These are phyloP conservation scores for Calocybe cyanea DNA, from an alignment of 768 basidiomycete genomes.

Conservation along the genomic window DNA sequence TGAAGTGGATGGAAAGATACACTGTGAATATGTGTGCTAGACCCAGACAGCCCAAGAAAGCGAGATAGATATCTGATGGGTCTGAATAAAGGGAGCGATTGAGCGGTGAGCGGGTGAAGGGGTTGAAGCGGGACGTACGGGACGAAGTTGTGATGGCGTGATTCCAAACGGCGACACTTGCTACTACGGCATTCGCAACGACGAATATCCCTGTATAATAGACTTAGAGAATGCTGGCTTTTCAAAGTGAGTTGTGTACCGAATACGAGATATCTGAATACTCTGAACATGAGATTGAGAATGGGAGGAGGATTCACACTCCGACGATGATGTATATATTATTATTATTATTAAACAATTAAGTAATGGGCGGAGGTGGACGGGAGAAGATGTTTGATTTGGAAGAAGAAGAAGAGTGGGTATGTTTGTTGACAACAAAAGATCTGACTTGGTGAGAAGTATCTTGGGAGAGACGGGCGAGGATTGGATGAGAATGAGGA, in stretches of 20 bases:
- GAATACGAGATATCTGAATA: constrained; percentile 57
- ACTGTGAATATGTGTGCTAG: constrained; percentile 54
- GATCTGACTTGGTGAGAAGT: constrained; percentile 58
- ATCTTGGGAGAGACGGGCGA: constrained; percentile 49
- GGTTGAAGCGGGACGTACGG: constrained; percentile 30
- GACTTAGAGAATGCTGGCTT: too few species aligned
- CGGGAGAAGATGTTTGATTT: constrained; percentile 6
- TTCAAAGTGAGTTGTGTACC: too few species aligned
- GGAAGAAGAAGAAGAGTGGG: not conserved
- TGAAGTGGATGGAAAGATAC: constrained; percentile 33
- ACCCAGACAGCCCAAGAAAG: constrained; percentile 56
- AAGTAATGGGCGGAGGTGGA: not conserved
- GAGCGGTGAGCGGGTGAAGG: constrained; percentile 7
- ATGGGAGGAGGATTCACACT: constrained; percentile 9
- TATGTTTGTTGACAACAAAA: constrained; percentile 36
- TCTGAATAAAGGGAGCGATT: constrained; percentile 19
- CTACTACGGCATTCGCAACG: constrained; percentile 60
- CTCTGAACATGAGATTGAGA: constrained; percentile 27
- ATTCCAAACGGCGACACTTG: constrained; percentile 70
- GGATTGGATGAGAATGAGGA: constrained; percentile 24
- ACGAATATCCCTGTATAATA: constrained; percentile 61
- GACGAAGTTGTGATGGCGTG: constrained; percentile 26
- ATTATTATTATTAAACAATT: too few species aligned
- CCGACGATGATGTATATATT: constrained; percentile 1
- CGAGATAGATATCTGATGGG: constrained; percentile 55